Base-by-base conservation (phyloP, 2,329 filamentous ascomycete genomes). In the Colletotrichum eleusines region DNA sequence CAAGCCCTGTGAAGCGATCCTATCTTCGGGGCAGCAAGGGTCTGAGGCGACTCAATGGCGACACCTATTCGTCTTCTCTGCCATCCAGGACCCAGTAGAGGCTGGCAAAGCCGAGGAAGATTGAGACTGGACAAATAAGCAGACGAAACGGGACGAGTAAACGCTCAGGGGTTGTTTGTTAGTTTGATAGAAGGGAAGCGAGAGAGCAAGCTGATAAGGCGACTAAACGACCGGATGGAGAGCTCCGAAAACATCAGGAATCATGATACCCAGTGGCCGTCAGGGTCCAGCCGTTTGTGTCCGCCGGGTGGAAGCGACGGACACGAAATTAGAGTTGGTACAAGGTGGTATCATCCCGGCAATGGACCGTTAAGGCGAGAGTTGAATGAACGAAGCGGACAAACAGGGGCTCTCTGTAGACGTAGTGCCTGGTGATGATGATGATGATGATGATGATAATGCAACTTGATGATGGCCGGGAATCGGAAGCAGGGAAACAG, bases 51-150 rank as follows among this genome's bases (percentile, higher is more conserved):
- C 26, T 40, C 28, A 38, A n/a, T 35, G 28, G 62, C 11, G 8
- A 54, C 40, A 16, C 54, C 46, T 5, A n/a, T 51, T 62, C 48
- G 35, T 63, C 60, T 63, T 53, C 48, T 53, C 48, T 51, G 44
- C 11, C 35, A 38, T 38, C 11, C 12, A 12, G 11, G 35, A 38
- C 35, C 0, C 35, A 12, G 35, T 38, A 38, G 35, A 11, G 35
- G 11, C 35, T 46, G 7, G 44, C 20, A 28, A 7, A 33, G 58
- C 12, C 31, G 5, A 23, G 14, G 46, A 18, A 20, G n/a, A 28
- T 8, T 7, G 33, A 51, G 33, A 23, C n/a, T 26, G 18, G 46
- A 46, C 46, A 18, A 62, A 20, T n/a, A 11, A 44, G 48, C 6
- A n/a, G 20, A 4, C 35, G 50, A 53, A 20, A 18, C n/a, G 59